Conservation (phyloP, 805 yeast species). For the Komagataella kurtzmanii region DNA sequence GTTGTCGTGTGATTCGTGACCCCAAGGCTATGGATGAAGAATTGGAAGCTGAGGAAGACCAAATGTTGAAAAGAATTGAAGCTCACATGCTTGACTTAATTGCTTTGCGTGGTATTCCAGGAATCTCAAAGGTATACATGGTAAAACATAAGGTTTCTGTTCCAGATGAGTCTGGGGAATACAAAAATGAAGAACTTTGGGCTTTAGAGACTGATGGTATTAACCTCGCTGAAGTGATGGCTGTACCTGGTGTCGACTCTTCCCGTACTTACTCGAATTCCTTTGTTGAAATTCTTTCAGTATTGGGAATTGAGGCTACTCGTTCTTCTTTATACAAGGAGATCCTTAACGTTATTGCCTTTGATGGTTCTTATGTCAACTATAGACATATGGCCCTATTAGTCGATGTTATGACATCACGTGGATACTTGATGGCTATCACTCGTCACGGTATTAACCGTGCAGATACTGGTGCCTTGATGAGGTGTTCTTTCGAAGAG, state of each 20-base stretch:
- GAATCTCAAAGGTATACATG: constrained; percentile 83
- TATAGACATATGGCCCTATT: constrained; percentile 96
- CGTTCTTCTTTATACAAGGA: constrained; percentile 89
- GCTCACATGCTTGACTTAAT: constrained; percentile 93
- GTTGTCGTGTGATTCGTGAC: constrained; percentile 97
- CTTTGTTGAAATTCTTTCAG: constrained; percentile 88
- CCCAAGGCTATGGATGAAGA: constrained; percentile 90
- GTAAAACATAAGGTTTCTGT: constrained; percentile 67
- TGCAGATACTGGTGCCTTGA: constrained; percentile 96
- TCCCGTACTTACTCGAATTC: constrained; percentile 89
- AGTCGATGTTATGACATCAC: constrained; percentile 96
- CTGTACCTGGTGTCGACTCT: constrained; percentile 90
- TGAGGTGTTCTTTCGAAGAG: constrained; percentile 99
- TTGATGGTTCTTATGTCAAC: constrained; percentile 98
- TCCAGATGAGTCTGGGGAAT: constrained; percentile 79
- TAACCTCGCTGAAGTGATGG: constrained; percentile 87
- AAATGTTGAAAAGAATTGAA: constrained; percentile 87
- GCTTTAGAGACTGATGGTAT: constrained; percentile 98
- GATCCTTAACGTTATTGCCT: constrained; percentile 93
- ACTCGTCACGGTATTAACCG: constrained; percentile 99
- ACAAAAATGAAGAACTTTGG: constrained; percentile 87
- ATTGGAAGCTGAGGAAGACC: constrained; percentile 93
- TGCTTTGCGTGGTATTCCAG: constrained; percentile 90
- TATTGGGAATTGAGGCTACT: constrained; percentile 97
- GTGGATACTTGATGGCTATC: constrained; percentile 97